A percentile compares a stretch with the other conserved stretches of the same genome.
Evolutionary conservation across 106 monocot genomes (phyloP).

Genomic region (Allium fistulosum): DNA sequence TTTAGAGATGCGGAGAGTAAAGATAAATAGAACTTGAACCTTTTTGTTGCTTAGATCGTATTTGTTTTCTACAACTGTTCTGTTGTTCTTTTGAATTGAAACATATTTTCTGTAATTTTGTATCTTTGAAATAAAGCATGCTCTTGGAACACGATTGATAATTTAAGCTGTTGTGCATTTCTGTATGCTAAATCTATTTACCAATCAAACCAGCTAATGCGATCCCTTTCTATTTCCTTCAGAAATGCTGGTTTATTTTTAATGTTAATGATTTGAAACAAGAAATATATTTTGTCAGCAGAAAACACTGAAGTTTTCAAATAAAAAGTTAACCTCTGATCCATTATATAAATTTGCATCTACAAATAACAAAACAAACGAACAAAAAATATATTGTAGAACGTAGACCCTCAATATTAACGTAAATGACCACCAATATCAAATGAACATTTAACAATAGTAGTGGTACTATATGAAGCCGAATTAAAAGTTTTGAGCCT

Average conservation of each 20-base stretch:
- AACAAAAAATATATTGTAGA: neutral
- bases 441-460: neutral
- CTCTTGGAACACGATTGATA: neutral
- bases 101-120: neutral
- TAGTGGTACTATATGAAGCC: neutral
- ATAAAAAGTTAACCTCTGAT: neutral
- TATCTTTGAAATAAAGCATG: neutral
- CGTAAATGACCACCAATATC: neutral
- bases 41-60: too few relatives aligned
- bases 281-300: neutral
- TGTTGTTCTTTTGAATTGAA: neutral
- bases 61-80: neutral
- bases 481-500: slow-evolving; percentile 20
- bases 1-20: slow-evolving; percentile 12
- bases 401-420: neutral
- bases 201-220: too few relatives aligned
- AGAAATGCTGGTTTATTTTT: too few relatives aligned
- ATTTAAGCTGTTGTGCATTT: too few relatives aligned
- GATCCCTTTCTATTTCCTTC: too few relatives aligned
- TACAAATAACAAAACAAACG: neutral
- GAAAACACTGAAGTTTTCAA: neutral
- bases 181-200: too few relatives aligned
- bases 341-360: neutral
- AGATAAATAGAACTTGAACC: too few relatives aligned
- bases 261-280: too few relatives aligned